Evolutionary conservation across 345 rosid genomes (phyloP).

Genomic region (Nephelium lappaceum): DNA sequence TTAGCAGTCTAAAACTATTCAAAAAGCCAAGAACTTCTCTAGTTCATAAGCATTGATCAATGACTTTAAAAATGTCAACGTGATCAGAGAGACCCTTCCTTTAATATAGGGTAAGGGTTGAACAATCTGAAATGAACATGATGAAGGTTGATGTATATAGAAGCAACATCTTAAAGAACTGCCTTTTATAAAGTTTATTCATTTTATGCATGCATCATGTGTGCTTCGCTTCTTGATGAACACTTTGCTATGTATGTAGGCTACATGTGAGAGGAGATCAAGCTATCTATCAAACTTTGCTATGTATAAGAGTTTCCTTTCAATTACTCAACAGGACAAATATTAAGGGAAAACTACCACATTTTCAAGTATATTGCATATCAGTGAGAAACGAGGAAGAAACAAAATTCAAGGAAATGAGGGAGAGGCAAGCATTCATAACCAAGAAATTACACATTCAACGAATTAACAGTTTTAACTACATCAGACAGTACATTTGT

Average conservation of each 20-base stretch:
- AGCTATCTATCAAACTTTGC: background rate
- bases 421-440: background rate
- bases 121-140: background rate
- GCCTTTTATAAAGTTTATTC: background rate
- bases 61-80: background rate
- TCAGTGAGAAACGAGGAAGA: background rate
- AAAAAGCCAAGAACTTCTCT: background rate
- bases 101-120: background rate
- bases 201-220: background rate
- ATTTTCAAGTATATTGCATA: background rate
- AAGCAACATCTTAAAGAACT: background rate
- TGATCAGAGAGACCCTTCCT: background rate
- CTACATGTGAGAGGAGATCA: background rate
- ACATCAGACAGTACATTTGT: background rate
- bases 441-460: background rate
- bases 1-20: background rate
- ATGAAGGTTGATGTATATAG: background rate
- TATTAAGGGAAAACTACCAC: background rate
- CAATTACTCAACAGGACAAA: background rate
- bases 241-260: background rate
- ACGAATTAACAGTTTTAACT: background rate
- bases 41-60: background rate
- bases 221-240: background rate
- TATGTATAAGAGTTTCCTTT: background rate
- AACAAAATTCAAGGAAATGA: background rate